These are phyloP conservation scores for Lepiota venenata DNA, from an alignment of 768 basidiomycete genomes.

Conservation along the genomic window DNA sequence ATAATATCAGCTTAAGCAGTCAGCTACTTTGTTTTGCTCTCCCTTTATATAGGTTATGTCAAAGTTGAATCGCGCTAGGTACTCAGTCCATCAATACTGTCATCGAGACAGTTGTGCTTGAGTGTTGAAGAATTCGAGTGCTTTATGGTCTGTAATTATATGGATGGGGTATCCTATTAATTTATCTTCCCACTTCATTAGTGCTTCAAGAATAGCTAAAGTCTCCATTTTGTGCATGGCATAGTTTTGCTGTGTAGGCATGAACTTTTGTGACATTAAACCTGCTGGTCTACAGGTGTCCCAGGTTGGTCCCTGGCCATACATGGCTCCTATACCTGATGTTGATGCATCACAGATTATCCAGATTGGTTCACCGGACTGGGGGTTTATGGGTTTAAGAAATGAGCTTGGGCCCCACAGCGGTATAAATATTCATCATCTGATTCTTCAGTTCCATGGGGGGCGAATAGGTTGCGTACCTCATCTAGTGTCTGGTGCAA, in stretches of 20 bases:
- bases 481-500: too few species aligned
- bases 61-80: constrained; percentile 23
- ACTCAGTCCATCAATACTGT: constrained; percentile 29
- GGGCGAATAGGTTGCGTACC: too few species aligned
- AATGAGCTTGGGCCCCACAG: too few species aligned
- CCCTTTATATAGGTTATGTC: too few species aligned
- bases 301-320: too few species aligned
- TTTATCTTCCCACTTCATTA: constrained; percentile 32
- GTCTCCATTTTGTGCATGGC: too few species aligned
- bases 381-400: constrained; percentile 20
- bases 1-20: constrained; percentile 27
- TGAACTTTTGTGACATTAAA: constrained; percentile 27
- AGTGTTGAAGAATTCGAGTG: constrained; percentile 24
- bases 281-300: too few species aligned
- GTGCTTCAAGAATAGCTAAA: too few species aligned
- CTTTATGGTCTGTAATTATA: constrained; percentile 19
- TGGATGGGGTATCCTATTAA: constrained; percentile 22
- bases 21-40: constrained; percentile 22
- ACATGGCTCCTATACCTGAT: constrained; percentile 21
- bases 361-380: constrained; percentile 20
- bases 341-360: constrained; percentile 24
- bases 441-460: too few species aligned
- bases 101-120: constrained; percentile 16
- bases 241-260: constrained; percentile 24
- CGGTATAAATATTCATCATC: too few species aligned